These are phyloP conservation scores for Cyathus olla DNA, from an alignment of 1,284 basidiomycete species.

Conservation along the genomic window DNA sequence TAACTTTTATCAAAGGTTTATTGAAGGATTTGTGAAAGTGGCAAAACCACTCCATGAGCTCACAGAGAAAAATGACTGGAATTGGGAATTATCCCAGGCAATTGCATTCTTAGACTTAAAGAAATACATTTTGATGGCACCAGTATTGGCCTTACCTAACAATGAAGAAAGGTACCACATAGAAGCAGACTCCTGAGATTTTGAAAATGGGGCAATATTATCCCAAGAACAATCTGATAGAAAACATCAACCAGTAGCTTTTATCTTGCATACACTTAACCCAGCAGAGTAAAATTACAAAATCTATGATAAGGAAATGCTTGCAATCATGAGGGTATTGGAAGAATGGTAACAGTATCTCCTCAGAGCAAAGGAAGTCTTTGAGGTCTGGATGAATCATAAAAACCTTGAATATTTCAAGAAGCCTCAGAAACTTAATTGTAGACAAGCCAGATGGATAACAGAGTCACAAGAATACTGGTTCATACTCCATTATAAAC, in stretches of 20 bases:
- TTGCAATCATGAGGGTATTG: slow-evolving; percentile 37
- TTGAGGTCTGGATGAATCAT: slow-evolving; percentile 43
- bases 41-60: not conserved
- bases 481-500: slow-evolving; percentile 39
- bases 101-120: not conserved
- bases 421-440: slow-evolving; percentile 30
- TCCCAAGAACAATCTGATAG: slow-evolving; percentile 3
- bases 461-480: slow-evolving; percentile 19
- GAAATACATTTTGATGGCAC: not conserved
- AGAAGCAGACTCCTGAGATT: slow-evolving; percentile 12
- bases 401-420: slow-evolving; percentile 43
- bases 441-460: slow-evolving; percentile 48
- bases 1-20: slow-evolving; percentile 2
- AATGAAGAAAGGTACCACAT: not conserved
- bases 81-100: not conserved
- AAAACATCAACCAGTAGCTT: slow-evolving; percentile 12
- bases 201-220: slow-evolving; percentile 6
- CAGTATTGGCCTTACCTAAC: not conserved
- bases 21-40: not conserved
- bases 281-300: slow-evolving; percentile 15
- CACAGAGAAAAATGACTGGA: not conserved
- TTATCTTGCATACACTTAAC: slow-evolving; percentile 5
- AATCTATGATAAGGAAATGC: slow-evolving; percentile 21
- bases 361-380: slow-evolving; percentile 12
- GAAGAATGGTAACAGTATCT: slow-evolving; percentile 41